Conservation (phyloP, 805 yeast genomes). For the Wickerhamiella kazuoi region DNA sequence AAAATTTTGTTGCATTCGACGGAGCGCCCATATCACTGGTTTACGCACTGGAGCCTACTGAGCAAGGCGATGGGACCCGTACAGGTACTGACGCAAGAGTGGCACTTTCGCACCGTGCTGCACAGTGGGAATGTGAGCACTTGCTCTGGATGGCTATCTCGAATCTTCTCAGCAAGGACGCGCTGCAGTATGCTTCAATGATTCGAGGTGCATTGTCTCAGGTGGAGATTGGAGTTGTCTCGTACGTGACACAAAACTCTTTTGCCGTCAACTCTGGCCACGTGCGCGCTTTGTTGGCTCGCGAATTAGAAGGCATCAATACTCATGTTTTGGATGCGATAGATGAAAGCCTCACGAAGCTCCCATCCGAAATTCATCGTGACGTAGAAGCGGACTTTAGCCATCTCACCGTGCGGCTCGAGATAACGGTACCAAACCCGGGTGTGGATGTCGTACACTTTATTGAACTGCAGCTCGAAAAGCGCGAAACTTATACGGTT, state of each 20-base stretch:
- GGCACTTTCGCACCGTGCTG: slow-evolving; percentile 7
- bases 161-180: slow-evolving; percentile 3
- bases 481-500: slow-evolving; percentile 28
- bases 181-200: slow-evolving; percentile 5
- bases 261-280: slow-evolving; percentile 6
- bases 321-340: slow-evolving; percentile 7
- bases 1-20: slow-evolving; percentile 34
- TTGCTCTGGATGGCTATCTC: slow-evolving; percentile 9
- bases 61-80: slow-evolving; percentile 10
- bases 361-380: neutral
- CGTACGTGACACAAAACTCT: slow-evolving; percentile 3
- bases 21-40: slow-evolving; percentile 56
- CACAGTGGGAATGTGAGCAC: slow-evolving; percentile 11
- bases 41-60: slow-evolving; percentile 29
- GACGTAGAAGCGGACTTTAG: neutral
- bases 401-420: slow-evolving; percentile 17
- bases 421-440: slow-evolving; percentile 47
- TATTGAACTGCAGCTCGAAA: slow-evolving; percentile 27
- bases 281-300: slow-evolving; percentile 7
- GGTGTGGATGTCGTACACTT: slow-evolving; percentile 41
- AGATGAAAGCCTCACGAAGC: neutral
- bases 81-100: neutral
- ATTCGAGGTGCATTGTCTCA: slow-evolving; percentile 5
- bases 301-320: slow-evolving; percentile 7
- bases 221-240: slow-evolving; percentile 6